Percentiles rank a stretch among this genome's conserved stretches.
These are phyloP conservation scores for Colletotrichum melonis DNA, from an alignment of 2,329 filamentous ascomycete species.

Conservation along the genomic window DNA sequence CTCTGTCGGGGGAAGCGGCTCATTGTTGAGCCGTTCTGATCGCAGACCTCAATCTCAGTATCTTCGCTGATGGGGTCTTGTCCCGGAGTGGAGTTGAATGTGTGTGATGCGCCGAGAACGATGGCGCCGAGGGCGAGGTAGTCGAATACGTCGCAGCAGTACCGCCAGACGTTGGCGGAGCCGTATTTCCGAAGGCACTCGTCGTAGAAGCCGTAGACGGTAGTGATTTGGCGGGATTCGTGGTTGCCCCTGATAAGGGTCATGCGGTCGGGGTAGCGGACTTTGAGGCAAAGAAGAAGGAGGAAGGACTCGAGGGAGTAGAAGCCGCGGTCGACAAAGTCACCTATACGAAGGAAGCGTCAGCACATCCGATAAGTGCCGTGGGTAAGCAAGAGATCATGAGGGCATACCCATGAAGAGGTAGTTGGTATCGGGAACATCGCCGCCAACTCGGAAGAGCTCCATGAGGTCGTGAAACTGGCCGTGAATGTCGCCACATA, in stretches of 20 bases:
- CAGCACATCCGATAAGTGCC: background rate
- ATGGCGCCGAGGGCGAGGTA: constrained; percentile 92
- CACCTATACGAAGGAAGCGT: constrained; percentile 64
- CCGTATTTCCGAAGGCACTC: constrained; percentile 97
- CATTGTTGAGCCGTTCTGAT: constrained; percentile 83
- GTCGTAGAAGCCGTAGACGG: constrained; percentile 98
- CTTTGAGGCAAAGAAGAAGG: constrained; percentile 94
- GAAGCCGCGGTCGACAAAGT: constrained; percentile 98
- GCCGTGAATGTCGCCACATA: constrained; percentile 97
- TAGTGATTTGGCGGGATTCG: constrained; percentile 96
- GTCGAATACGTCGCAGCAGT: constrained; percentile 98
- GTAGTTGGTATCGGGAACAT: constrained; percentile 95
- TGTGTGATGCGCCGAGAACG: constrained; percentile 85
- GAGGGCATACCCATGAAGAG: constrained; percentile 84
- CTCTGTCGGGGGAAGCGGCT: constrained; percentile 71
- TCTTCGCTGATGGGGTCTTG: constrained; percentile 72
- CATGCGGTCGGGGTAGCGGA: constrained; percentile 96
- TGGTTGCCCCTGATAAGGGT: constrained; percentile 96
- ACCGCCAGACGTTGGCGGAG: constrained; percentile 95
- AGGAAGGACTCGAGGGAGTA: constrained; percentile 98
- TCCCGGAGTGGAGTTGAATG: constrained; percentile 59
- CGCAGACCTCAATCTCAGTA: constrained; percentile 92
- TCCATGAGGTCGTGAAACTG: constrained; percentile 99
- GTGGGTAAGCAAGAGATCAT: background rate
- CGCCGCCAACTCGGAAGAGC: constrained; percentile 91